Evolutionary conservation across 2,329 filamentous ascomycete species (phyloP), one percentile per base, ranked within the genome.

Genomic region (Lachnellula subtilissima): DNA sequence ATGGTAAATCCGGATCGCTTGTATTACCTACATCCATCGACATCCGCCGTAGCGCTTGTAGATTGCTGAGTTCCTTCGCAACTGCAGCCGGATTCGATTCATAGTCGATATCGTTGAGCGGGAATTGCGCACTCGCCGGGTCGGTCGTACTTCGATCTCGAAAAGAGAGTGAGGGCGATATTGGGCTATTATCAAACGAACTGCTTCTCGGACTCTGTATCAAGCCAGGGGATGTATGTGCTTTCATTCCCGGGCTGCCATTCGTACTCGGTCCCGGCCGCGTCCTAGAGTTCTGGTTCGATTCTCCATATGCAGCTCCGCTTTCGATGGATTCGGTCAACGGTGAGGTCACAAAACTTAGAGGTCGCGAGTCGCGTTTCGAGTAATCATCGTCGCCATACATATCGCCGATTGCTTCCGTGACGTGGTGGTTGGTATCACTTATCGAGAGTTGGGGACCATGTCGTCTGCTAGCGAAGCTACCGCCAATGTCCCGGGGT

Each of bases 381-480:
- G 72, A 74, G 64, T 80, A 78, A 61, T 78, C 75, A 64, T 73
- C 72, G 64, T 84, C 81, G 67, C 83, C 84, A 73, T 90, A 89
- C 79, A 88, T 82, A 73, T 87, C 84, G 59, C 85, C 84, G 72
- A 89, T 88, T 53, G 86, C 84, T 70, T 89, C 87, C 48, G 86
- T 90, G 66, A 89, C 84, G 79, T 89, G 87, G 73, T 89, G 85
- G 70, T 75, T 84, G 64, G 87, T 83, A 74, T 89, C 86, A 75
- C 82, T 87, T 70, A 88, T 71, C 22, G 69, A 71, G 35, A 70
- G 63, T 63, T 69, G 67, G 32, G 60, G 46, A 56, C 50, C 65
- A 67, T 71, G 69, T 48, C 68, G 62, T 55, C 67, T 63, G 52
- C 62, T 70, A 55, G 62, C 65, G 60, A 70, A 71, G 55, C 66